A percentile compares a stretch with the other conserved stretches of the same genome.
Conservation (phyloP, 2,329 filamentous ascomycete species). For the Phoma sp. region DNA sequence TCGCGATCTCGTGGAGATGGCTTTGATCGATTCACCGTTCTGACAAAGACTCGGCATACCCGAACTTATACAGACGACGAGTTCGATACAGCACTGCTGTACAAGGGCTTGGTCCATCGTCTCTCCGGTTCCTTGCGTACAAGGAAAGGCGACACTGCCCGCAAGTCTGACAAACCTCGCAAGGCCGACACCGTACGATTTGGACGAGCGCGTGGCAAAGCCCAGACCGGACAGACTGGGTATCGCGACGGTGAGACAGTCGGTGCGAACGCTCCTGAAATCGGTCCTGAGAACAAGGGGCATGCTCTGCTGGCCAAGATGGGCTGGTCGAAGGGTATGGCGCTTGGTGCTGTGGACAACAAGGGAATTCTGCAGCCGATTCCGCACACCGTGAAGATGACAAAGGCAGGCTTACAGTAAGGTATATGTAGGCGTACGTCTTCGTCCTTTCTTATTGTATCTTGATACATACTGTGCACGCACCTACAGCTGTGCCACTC, state of each 20-base stretch:
- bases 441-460: not conserved
- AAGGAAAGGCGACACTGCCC: slow-evolving; percentile 13
- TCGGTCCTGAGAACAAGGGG: slow-evolving; percentile 82
- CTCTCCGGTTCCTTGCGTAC: slow-evolving; percentile 27
- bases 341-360: slow-evolving; percentile 79
- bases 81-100: slow-evolving; percentile 52
- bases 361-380: slow-evolving; percentile 89
- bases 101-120: slow-evolving; percentile 58
- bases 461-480: too few species aligned
- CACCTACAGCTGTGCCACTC: not conserved
- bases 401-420: slow-evolving; percentile 73
- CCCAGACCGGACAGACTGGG: slow-evolving; percentile 40
- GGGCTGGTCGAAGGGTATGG: slow-evolving; percentile 91
- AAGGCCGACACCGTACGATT: slow-evolving; percentile 21
- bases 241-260: slow-evolving; percentile 89
- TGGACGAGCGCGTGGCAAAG: slow-evolving; percentile 20
- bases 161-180: slow-evolving; percentile 11
- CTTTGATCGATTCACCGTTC: slow-evolving; percentile 73
- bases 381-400: slow-evolving; percentile 83
- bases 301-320: slow-evolving; percentile 92
- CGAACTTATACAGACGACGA: slow-evolving; percentile 63
- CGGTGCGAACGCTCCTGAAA: slow-evolving; percentile 81
- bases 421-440: not conserved
- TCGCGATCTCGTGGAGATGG: slow-evolving; percentile 83
- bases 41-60: slow-evolving; percentile 77